Evolutionary conservation across 2,329 filamentous ascomycete species (phyloP), one percentile per base, ranked within the genome.

Genomic region (Penicillium sp.): DNA sequence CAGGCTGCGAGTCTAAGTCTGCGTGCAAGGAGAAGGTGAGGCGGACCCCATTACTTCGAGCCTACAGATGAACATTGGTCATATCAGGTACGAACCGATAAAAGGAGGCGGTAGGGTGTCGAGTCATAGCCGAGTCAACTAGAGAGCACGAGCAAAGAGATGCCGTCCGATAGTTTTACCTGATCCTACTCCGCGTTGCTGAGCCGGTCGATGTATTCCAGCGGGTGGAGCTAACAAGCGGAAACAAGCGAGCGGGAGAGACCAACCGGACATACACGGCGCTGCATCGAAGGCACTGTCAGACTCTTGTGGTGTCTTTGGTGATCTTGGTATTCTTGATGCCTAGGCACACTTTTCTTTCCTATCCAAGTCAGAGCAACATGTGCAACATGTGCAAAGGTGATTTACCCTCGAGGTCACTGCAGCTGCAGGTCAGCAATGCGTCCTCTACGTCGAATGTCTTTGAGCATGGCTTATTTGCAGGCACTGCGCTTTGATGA

Each of bases 391-490:
- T 42, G 18, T 24, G 18, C 16, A 42, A 42, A 42, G 39, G 13
- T 10, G 7, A 42, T 21, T 42, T 24, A 24, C 24, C 24, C 24
- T 24, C 24, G 24, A 24, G 24, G 24, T 24, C 24, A 24, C 24
- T 24, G 24, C 39, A 42, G 7, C 39, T 42, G 18, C 5, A 42
- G 39, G 21, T 42, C 5, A 24, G 39, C 24, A 24, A 24, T 24
- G 24, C 24, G 24, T 24, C 24, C 24, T 24, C 24, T 24, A 24
- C 24, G 40, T 43, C 40, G 40, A 43, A 4, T 43, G 10, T 43
- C 9, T 22, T 43, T 24, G 21, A 27, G 10, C 21, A 43, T 27
- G 13, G 52, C 22, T 44, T 57, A 51, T 34, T 57, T 57, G 22
- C 52, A 27, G 22, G 14, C 42, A 43, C 21, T 14, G 42, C 21